A percentile compares a stretch with the other conserved stretches of the same genome.
phyloP scores from a whole-genome alignment of 495 filamentous ascomycete genomes.

The Penicillium crystallinum region DNA sequence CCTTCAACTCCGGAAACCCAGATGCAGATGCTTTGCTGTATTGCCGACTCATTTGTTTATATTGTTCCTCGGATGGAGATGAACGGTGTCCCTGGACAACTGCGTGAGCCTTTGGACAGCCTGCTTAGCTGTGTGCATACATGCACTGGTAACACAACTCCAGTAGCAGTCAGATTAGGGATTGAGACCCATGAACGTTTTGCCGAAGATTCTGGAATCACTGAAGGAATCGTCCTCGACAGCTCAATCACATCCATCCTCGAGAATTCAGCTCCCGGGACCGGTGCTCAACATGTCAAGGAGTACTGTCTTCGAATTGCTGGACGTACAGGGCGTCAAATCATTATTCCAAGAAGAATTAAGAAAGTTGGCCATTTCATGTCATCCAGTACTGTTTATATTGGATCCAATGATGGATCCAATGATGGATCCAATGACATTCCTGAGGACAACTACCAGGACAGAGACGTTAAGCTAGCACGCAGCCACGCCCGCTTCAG shows the following conservation, averaged over 20 bases:
- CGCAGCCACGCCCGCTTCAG: background rate
- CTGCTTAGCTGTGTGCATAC: slow-evolving; percentile 77
- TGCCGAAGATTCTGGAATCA: slow-evolving; percentile 73
- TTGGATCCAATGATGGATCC: background rate
- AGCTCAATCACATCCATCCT: slow-evolving; percentile 73
- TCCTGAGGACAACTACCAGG: background rate
- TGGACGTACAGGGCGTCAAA: background rate
- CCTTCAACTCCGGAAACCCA: slow-evolving; percentile 81
- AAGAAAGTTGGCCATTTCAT: background rate
- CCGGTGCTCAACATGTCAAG: slow-evolving; percentile 21
- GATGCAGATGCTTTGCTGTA: slow-evolving; percentile 91
- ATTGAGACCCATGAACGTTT: slow-evolving; percentile 63
- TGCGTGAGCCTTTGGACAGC: slow-evolving; percentile 69
- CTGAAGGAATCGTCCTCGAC: slow-evolving; percentile 85
- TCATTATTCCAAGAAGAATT: background rate
- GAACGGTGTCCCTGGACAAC: slow-evolving; percentile 74
- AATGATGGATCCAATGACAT: background rate
- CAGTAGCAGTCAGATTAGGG: slow-evolving; percentile 87
- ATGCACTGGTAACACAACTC: slow-evolving; percentile 69
- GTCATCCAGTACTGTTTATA: background rate
- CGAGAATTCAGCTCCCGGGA: slow-evolving; percentile 51
- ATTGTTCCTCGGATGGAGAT: slow-evolving; percentile 96
- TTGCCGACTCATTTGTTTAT: slow-evolving; percentile 97
- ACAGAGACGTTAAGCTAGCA: background rate
- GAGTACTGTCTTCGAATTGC: slow-evolving; percentile 8